Base-by-base conservation (phyloP, 352 stramenopile species). In the Peronosclerospora sorghi region DNA sequence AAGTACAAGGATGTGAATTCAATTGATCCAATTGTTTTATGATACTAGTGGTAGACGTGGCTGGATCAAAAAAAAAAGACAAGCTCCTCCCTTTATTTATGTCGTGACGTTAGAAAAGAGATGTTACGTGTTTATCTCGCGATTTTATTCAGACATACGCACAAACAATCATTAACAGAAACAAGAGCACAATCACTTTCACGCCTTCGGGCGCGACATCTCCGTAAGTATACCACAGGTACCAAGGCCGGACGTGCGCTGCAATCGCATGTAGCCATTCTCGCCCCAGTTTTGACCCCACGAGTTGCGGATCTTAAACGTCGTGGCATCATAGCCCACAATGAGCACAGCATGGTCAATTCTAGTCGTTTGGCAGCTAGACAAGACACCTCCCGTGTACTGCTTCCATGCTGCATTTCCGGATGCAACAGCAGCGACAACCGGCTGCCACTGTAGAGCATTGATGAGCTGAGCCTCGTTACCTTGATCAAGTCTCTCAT, bases 231-330 rank as follows among this genome's bases (percentile, higher is more conserved):
- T 62, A 54, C 54, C 56, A 42, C 58, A 79, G 46, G 49, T 76
- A 35, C 70, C 80, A 19, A 57, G 62, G 32, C 48, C 65, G 20
- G 35, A 59, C n/a, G 70, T 58, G 75, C 38, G 86, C 18, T 83
- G 63, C 10, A 98, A 74, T 41, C 76, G 75, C 35, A 98, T 94
- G 75, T 96, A 97, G 32, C 93, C 95, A 28, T 79, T 54, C 43
- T 92, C 79, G 30, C 91, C 90, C 87, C 90, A 96, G 35, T 56
- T 46, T 2, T 41, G 50, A 12, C 95, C 95, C 95, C 95, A 98
- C 28, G 94, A 97, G 68, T 99, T 99, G 48, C 95, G 96, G 21
- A 98, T 83, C 63, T 97, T 97, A 76, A 90, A 95, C 8, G 69
- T 68, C 2, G 68, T 73, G 10, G 64, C 65, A 50, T 91, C 86